Conservation (phyloP, 2,329 filamentous ascomycete genomes). For the Sporothrix brasiliensis region DNA sequence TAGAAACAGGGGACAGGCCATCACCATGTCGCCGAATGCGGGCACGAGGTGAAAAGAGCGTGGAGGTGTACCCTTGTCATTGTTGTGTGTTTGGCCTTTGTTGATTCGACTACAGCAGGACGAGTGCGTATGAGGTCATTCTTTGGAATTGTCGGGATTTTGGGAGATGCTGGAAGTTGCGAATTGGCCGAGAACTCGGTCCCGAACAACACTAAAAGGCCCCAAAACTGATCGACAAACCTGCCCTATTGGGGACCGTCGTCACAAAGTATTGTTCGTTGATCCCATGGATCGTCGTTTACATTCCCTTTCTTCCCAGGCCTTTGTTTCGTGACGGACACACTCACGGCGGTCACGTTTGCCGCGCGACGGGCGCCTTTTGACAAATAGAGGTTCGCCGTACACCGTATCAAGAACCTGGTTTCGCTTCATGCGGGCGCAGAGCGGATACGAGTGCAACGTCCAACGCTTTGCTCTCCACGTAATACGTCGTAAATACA, state of each 20-base stretch:
- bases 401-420: not conserved
- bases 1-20: not conserved
- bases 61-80: constrained; percentile 7
- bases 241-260: not conserved
- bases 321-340: not conserved
- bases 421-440: too few relatives aligned
- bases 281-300: too few relatives aligned
- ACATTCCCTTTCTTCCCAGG: not conserved
- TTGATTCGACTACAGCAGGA: not conserved
- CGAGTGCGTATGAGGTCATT: constrained; percentile 1
- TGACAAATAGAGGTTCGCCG: not conserved
- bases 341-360: not conserved
- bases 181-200: not conserved
- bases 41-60: not conserved
- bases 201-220: not conserved
- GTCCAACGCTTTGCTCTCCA: not conserved
- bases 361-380: not conserved
- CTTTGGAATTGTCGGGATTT: not conserved
- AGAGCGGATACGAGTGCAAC: not conserved
- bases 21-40: constrained; percentile 3
- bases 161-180: not conserved
- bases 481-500: not conserved
- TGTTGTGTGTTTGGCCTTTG: not conserved
- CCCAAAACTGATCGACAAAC: constrained; percentile 13
- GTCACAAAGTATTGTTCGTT: too few relatives aligned